Base-by-base conservation (phyloP, 495 filamentous ascomycete species). In the Penicillium mononematosum region DNA sequence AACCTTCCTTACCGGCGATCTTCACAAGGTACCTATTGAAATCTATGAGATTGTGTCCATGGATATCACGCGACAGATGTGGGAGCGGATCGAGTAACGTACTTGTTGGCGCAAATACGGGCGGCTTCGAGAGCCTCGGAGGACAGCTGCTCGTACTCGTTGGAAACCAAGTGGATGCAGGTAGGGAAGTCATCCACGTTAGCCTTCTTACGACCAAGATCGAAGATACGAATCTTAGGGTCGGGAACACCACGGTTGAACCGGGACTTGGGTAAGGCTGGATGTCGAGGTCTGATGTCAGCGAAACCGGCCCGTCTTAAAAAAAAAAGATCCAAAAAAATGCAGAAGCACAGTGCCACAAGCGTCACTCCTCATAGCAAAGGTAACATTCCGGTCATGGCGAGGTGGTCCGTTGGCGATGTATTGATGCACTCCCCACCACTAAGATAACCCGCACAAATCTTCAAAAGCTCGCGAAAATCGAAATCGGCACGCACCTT, bases 171-270 rank as follows among this genome's bases (percentile, higher is more conserved):
- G 87, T 98, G 93, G 72, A 98, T 86, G 82, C 91, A 95, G 60
- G 88, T 85, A 67, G 93, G 93, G 86, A 98, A 98, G 78, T 98
- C 93, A 76, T 96, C 93, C 73, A 96, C 92, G 79, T 83, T 88
- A 62, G 93, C 93, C 77, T 89, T 89, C 90, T 98, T 98, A 76
- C 93, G 90, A 81, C 93, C 93, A 62, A 98, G 87, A 83, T 98
- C 93, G 84, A 95, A 98, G 85, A 98, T 96, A 69, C 91, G 88
- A 73, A 96, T 96, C 86, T 97, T 96, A 63, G 92, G 89, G 82
- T 96, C 93, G 71, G 93, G 93, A 64, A 98, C 93, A 96, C 93
- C 93, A 83, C 93, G 91, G 87, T 98, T 98, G 89, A 96, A 98
- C 62, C 93, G 90, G 61, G 90, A 95, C 87, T 98, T 98, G 63